Conservation (phyloP, 176 grass and related monocot genomes). For the Aechmea fasciata region DNA sequence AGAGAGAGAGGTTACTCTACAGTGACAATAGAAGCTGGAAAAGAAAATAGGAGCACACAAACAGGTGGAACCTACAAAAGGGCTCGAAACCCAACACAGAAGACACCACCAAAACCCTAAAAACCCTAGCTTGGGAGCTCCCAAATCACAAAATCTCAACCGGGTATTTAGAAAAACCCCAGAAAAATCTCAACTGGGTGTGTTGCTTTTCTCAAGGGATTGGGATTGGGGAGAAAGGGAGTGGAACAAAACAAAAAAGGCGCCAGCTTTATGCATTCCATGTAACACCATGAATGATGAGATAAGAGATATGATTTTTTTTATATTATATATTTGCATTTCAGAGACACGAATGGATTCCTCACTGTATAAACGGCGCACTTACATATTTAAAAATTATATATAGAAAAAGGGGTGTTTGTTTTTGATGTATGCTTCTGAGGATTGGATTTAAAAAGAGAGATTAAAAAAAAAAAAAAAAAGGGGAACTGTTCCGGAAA, state of each 20-base stretch:
- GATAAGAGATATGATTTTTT: constrained; percentile 8
- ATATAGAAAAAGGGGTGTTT: constrained; percentile 2
- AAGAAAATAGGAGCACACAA: constrained; percentile 25
- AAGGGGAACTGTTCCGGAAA: background rate
- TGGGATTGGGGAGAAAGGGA: constrained; percentile 1
- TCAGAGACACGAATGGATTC: constrained; percentile 12
- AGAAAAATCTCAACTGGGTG: constrained; percentile 7
- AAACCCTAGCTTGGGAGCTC: constrained; percentile 8
- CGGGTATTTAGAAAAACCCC: background rate
- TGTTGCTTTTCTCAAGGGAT: constrained; percentile 2
- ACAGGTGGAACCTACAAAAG: constrained; percentile 4
- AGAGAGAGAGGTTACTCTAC: background rate
- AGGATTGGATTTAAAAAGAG: constrained; percentile 25
- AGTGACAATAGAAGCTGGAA: constrained; percentile 20
- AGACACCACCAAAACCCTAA: constrained; percentile 9
- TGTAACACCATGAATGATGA: constrained; percentile 20
- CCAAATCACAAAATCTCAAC: constrained; percentile 12
- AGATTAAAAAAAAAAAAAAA: constrained; percentile 7
- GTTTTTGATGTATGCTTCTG: constrained; percentile 9
- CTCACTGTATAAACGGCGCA: constrained; percentile 21
- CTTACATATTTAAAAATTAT: constrained; percentile 11
- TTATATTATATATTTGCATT: background rate
- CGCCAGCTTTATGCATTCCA: constrained; percentile 26
- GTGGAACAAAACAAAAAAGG: constrained; percentile 10
- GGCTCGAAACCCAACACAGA: constrained; percentile 10